Evolutionary conservation across 345 rosid genomes (phyloP), one percentile per base, ranked within the genome.

Genomic region (Anacardium occidentale): DNA sequence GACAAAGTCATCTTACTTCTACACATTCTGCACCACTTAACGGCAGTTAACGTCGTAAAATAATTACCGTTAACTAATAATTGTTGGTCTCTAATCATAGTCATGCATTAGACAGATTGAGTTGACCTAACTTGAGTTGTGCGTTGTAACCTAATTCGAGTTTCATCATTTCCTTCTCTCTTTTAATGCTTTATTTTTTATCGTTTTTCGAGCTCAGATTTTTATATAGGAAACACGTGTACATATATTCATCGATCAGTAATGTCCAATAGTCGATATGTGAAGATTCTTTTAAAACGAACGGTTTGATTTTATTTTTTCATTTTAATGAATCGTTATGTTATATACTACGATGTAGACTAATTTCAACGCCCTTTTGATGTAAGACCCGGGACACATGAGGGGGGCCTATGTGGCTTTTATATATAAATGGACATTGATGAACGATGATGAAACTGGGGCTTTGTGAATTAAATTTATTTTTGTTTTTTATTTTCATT

Each of bases 141-240:
- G 48, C 52, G 77, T 76, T 59, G 69, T 21, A 34, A 18, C 11
- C 26, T 24, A 55, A 73, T 77, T 45, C 67, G 1, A 45, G 5
- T 75, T 79, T 64, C 42, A 75, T 72, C 77, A 75, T 71, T 62
- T 51, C 51, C 22, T 42, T 44, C 56, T 2, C 40, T 24, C 48
- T 15, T 15, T 22, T n/a, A n/a, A n/a, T n/a, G n/a, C n/a, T 10
- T 54, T 69, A 5, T 11, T 70, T 37, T 22, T 75, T 57, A 79
- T 75, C 79, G 79, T 73, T 21, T 79, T 64, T 5, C n/a, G 37
- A 68, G 60, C 64, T 22, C 64, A 58, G 69, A 65, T 69, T 64
- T 76, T 66, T 32, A 24, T 6, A n/a, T 6, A 62, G 34, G 20
- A 71, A 37, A 69, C 77, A 76, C 75, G 80, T 76, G 79, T 65